These are phyloP conservation scores for Durio zibethinus DNA, from an alignment of 345 rosid genomes.

Conservation along the genomic window DNA sequence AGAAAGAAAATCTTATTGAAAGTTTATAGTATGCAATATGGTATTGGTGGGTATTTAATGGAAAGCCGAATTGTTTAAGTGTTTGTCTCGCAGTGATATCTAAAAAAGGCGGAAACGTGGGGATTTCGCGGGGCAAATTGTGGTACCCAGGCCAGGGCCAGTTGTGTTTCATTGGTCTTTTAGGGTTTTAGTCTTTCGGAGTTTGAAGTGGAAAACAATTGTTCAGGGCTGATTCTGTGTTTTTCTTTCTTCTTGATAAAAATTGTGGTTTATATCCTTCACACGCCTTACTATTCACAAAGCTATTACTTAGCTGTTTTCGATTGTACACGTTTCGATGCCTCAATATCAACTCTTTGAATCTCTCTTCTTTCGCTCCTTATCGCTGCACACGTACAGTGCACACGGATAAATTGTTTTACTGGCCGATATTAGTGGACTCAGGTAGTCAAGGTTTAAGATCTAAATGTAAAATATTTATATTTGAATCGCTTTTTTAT, in stretches of 20 bases:
- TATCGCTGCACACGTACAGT: not conserved
- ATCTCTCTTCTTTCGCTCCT: not conserved
- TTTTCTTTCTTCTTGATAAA: no score
- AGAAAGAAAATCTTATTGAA: not conserved
- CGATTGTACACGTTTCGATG: not conserved
- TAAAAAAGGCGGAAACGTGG: conserved; percentile 41
- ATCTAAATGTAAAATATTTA: no score
- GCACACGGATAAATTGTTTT: not conserved
- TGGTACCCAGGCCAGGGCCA: not conserved
- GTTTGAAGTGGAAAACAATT: conserved; percentile 1
- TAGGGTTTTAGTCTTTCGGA: not conserved
- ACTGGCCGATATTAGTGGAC: no score
- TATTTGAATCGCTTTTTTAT: no score
- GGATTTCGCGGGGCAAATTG: conserved; percentile 38
- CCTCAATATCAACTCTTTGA: not conserved
- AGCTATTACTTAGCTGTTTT: not conserved
- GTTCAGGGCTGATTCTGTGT: not conserved
- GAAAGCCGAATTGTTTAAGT: not conserved
- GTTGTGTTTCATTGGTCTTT: not conserved
- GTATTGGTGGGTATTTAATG: not conserved
- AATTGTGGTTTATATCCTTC: not conserved
- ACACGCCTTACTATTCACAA: not conserved
- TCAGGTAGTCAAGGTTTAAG: no score
- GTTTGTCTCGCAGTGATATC: not conserved
- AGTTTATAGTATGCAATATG: not conserved